These are phyloP conservation scores for Canna indica DNA, from an alignment of 176 grass and related monocot genomes.

Conservation along the genomic window DNA sequence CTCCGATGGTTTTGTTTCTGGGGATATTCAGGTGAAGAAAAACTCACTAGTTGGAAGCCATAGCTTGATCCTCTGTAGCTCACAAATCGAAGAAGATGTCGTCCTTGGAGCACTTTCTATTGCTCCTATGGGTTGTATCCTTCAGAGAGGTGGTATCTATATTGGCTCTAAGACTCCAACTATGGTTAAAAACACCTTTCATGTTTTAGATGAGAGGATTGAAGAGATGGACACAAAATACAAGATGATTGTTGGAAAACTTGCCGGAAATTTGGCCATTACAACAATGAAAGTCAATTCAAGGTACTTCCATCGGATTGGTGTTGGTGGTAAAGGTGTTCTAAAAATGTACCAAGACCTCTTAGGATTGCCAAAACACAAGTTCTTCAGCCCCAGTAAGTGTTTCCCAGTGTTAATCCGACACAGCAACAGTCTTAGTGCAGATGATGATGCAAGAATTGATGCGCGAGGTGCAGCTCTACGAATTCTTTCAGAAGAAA, in stretches of 20 bases:
- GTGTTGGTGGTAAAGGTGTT: slow-evolving; percentile 38
- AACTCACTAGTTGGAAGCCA: slow-evolving; percentile 54
- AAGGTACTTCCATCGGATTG: slow-evolving; percentile 68
- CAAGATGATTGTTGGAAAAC: slow-evolving; percentile 55
- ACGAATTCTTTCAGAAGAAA: slow-evolving; percentile 44
- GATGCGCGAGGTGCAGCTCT: slow-evolving; percentile 51
- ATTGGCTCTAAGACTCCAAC: slow-evolving; percentile 33
- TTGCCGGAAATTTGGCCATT: slow-evolving; percentile 53
- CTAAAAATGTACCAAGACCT: slow-evolving; percentile 42
- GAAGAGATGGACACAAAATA: slow-evolving; percentile 51
- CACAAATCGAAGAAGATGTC: slow-evolving; percentile 49
- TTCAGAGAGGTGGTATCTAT: slow-evolving; percentile 46
- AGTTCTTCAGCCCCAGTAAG: slow-evolving; percentile 39
- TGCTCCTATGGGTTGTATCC: slow-evolving; percentile 39
- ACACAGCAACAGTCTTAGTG: slow-evolving; percentile 68
- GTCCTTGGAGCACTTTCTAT: slow-evolving; percentile 62
- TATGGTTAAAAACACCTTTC: slow-evolving; percentile 51
- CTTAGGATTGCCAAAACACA: slow-evolving; percentile 41
- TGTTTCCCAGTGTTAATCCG: slow-evolving; percentile 46
- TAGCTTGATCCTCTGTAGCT: slow-evolving; percentile 50
- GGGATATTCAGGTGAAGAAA: slow-evolving; percentile 34
- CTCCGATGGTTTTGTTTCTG: slow-evolving; percentile 29
- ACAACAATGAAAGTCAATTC: slow-evolving; percentile 71
- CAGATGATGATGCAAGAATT: slow-evolving; percentile 61
- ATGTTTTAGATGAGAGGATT: slow-evolving; percentile 44